phyloP scores from a whole-genome alignment of 176 grass and related monocot species.

The Canna indica region DNA sequence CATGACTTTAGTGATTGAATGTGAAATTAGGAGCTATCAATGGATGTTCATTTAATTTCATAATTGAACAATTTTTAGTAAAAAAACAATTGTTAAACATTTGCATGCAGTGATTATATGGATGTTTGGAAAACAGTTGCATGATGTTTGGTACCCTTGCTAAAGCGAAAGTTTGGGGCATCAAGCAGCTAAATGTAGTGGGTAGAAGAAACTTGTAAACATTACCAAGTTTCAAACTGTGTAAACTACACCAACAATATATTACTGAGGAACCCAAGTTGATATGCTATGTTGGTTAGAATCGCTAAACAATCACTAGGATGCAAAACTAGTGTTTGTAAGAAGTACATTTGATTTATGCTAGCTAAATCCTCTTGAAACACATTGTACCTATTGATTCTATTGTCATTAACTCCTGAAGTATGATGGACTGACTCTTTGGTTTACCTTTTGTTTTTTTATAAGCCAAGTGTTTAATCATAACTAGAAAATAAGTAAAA shows the following conservation, averaged over 20 bases:
- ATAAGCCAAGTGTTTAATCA: neutral
- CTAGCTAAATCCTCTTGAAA: neutral
- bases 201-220: neutral
- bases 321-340: neutral
- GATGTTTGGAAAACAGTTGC: too few relatives aligned
- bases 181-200: neutral
- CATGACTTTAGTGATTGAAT: too few relatives aligned
- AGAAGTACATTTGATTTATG: neutral
- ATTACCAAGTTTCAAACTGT: neutral
- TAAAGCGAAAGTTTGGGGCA: too few relatives aligned
- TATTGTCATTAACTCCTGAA: neutral
- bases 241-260: too few relatives aligned
- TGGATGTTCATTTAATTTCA: too few relatives aligned
- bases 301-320: neutral
- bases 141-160: too few relatives aligned
- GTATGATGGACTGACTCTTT: neutral
- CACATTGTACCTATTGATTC: neutral
- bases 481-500: neutral
- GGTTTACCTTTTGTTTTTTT: neutral
- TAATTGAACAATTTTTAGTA: too few relatives aligned
- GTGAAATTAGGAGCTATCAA: too few relatives aligned
- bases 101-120: too few relatives aligned
- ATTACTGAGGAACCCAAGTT: neutral
- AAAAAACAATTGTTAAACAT: too few relatives aligned
- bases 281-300: neutral